Percentiles rank a stretch among this genome's conserved stretches.
Evolutionary conservation across 768 basidiomycete genomes (phyloP).

Genomic region (Mycena galopus): DNA sequence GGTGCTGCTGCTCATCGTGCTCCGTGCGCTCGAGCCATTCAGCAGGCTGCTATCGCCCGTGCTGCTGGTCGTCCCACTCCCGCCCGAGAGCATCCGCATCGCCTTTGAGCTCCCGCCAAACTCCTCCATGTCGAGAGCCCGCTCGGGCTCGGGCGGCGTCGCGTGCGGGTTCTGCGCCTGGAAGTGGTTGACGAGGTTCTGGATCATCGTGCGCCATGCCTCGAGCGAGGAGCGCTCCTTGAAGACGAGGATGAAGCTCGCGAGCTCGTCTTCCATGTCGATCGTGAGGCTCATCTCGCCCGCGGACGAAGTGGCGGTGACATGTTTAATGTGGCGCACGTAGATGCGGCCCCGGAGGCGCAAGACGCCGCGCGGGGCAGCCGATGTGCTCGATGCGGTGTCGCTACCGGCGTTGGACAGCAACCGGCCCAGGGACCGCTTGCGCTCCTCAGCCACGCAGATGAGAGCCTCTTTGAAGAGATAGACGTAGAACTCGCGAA

Average conservation of each 20-base stretch:
- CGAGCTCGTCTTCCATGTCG: conserved; percentile 97
- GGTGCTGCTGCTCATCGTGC: conserved; percentile 81
- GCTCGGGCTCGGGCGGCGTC: conserved; percentile 52
- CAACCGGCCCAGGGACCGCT: conserved; percentile 81
- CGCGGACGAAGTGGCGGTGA: conserved; percentile 81
- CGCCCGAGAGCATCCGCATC: conserved; percentile 84
- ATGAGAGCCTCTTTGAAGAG: conserved; percentile 98
- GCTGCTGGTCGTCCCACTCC: conserved; percentile 74
- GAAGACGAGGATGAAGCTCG: conserved; percentile 97
- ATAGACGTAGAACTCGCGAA: conserved; percentile 96
- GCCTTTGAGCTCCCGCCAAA: conserved; percentile 84
- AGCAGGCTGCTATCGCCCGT: conserved; percentile 76
- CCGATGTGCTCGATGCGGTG: conserved; percentile 57
- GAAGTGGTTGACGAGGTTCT: conserved; percentile 79
- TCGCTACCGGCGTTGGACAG: conserved; percentile 75
- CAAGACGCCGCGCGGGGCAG: conserved; percentile 75
- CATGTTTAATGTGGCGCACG: conserved; percentile 92
- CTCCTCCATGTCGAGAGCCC: conserved; percentile 74
- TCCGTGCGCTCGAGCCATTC: conserved; percentile 69
- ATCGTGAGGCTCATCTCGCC: conserved; percentile 95
- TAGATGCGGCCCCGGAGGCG: conserved; percentile 96
- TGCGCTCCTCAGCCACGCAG: conserved; percentile 97
- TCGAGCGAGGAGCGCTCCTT: conserved; percentile 91
- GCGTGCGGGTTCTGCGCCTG: conserved; percentile 64
- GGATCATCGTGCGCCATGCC: conserved; percentile 89